Evolutionary conservation across 2,329 filamentous ascomycete genomes (phyloP).

Genomic region (Diaporthe sp.): DNA sequence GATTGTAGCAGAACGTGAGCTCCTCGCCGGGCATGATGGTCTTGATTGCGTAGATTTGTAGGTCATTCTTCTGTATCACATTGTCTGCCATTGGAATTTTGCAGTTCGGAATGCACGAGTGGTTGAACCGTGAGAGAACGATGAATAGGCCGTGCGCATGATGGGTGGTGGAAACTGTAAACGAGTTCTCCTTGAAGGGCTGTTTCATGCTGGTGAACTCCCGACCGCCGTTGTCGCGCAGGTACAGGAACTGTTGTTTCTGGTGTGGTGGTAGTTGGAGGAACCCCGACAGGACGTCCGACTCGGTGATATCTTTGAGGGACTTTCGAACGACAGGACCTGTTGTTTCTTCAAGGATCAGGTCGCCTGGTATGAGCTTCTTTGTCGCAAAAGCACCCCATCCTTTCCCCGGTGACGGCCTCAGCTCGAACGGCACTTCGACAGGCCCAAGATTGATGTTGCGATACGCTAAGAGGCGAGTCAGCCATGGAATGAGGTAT

Average conservation of each 20-base stretch:
- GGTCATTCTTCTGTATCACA: too few species aligned
- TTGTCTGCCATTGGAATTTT: not conserved
- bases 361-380: not conserved
- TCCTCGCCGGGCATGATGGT: not conserved
- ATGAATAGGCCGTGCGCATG: not conserved
- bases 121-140: not conserved
- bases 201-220: not conserved
- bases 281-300: not conserved
- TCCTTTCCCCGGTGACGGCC: not conserved
- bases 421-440: not conserved
- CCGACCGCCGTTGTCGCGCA: not conserved
- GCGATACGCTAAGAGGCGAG: not conserved
- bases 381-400: not conserved
- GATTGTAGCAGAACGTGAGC: not conserved
- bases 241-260: not conserved
- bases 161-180: not conserved
- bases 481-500: not conserved
- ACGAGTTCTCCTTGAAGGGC: not conserved
- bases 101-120: not conserved
- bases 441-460: not conserved
- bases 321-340: not conserved
- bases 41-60: not conserved
- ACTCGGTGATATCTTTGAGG: not conserved
- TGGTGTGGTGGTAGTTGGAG: not conserved
- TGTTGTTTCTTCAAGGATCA: not conserved